Evolutionary conservation across 2,329 filamentous ascomycete species (phyloP).

Genomic region (Mollisiaceae sp.): DNA sequence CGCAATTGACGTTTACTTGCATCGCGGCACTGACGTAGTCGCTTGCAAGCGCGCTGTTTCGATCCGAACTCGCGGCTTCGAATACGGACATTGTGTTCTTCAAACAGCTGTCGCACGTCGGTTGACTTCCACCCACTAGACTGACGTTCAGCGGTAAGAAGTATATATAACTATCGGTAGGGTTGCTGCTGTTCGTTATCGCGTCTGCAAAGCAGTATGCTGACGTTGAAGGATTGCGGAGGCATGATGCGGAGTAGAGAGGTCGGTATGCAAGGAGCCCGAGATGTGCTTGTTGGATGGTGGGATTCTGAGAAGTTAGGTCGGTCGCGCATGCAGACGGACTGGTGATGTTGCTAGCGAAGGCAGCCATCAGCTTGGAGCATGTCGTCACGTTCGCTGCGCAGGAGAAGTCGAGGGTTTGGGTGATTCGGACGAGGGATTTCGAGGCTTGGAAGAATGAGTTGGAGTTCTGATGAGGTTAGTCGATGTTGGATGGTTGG

Average conservation of each 20-base stretch:
- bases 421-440: slow-evolving; percentile 73
- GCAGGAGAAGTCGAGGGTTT: slow-evolving; percentile 81
- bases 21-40: slow-evolving; percentile 75
- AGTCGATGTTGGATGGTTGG: slow-evolving; percentile 2
- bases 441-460: slow-evolving; percentile 82
- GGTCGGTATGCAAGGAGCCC: slow-evolving; percentile 79
- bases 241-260: slow-evolving; percentile 80
- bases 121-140: slow-evolving; percentile 69
- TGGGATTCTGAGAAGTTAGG: slow-evolving; percentile 66
- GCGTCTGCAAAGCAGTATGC: slow-evolving; percentile 86
- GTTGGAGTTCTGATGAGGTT: slow-evolving; percentile 68
- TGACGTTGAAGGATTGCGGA: slow-evolving; percentile 67
- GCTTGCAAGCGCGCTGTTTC: slow-evolving; percentile 66
- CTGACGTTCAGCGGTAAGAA: slow-evolving; percentile 79
- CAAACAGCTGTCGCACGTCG: slow-evolving; percentile 78
- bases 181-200: slow-evolving; percentile 73
- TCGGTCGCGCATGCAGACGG: slow-evolving; percentile 73
- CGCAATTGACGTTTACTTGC: slow-evolving; percentile 72
- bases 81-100: slow-evolving; percentile 83
- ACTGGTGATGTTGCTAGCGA: slow-evolving; percentile 69
- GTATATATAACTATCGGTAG: slow-evolving; percentile 81
- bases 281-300: slow-evolving; percentile 75
- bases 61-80: slow-evolving; percentile 69
- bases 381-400: slow-evolving; percentile 69
- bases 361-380: slow-evolving; percentile 63